Percentiles rank a stretch among this genome's conserved stretches.
Conservation (phyloP, 495 filamentous ascomycete genomes). For the Tuber aestivum region DNA sequence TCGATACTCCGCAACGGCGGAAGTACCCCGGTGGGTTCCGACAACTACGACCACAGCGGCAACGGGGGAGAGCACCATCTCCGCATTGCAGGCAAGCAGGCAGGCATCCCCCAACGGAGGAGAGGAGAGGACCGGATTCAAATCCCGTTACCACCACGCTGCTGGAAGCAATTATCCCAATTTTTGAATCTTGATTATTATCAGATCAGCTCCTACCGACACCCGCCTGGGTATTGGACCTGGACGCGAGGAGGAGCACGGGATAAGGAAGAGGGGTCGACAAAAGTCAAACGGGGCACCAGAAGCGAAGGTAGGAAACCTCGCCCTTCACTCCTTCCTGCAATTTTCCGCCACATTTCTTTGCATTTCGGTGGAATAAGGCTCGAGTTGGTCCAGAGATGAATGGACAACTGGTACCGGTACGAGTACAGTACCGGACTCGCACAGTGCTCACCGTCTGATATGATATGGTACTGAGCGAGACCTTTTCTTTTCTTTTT, state of each 20-base stretch:
- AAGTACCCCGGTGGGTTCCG: neutral
- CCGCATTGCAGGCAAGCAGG: constrained; percentile 7
- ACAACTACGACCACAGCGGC: neutral
- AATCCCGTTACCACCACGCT: neutral
- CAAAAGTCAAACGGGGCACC: neutral
- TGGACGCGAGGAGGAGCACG: constrained; percentile 13
- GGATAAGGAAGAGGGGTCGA: neutral
- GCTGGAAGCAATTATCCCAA: constrained; percentile 26
- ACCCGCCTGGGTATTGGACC: neutral
- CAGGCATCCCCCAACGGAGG: constrained; percentile 28
- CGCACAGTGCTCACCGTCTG: no score
- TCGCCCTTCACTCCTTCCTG: neutral
- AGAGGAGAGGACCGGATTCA: constrained; percentile 6
- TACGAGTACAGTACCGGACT: no score
- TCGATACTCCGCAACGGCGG: constrained; percentile 18
- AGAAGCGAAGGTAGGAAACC: neutral
- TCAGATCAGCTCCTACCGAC: constrained; percentile 19
- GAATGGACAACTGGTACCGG: neutral
- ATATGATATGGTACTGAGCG: no score
- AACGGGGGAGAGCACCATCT: neutral
- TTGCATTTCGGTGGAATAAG: neutral
- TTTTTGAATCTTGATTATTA: constrained; percentile 7
- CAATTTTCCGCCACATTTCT: constrained; percentile 18
- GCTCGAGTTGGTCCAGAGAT: neutral
- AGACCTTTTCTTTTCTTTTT: constrained; percentile 6